These are phyloP conservation scores for Euphorbia lathyris DNA, from an alignment of 345 rosid genomes.

Conservation along the genomic window DNA sequence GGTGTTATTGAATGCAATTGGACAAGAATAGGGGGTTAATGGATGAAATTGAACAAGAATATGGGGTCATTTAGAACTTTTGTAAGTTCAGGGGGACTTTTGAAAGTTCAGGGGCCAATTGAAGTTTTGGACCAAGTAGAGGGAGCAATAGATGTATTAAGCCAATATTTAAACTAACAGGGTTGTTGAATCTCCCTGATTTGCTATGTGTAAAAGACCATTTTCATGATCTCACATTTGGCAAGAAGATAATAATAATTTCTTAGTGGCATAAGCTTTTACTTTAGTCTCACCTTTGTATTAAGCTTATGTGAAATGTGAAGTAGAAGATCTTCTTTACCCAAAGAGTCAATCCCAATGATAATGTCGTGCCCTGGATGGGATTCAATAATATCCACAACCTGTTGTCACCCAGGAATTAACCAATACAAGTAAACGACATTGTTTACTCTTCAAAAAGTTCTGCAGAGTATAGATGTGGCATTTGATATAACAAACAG, in stretches of 20 bases:
- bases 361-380: slow-evolving; percentile 67
- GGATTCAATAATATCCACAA: slow-evolving; percentile 58
- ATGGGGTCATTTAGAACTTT: too few relatives aligned
- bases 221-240: neutral
- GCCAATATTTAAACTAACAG: too few relatives aligned
- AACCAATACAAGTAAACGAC: slow-evolving; percentile 4
- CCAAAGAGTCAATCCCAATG: slow-evolving; percentile 65
- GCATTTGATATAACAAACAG: too few relatives aligned
- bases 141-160: too few relatives aligned
- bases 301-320: slow-evolving; percentile 49
- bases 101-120: too few relatives aligned
- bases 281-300: slow-evolving; percentile 43
- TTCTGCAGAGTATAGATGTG: too few relatives aligned
- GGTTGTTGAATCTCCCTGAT: too few relatives aligned
- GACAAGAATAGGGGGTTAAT: too few relatives aligned
- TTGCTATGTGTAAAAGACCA: neutral
- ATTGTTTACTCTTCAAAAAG: neutral
- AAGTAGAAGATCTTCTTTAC: slow-evolving; percentile 70
- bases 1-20: too few relatives aligned
- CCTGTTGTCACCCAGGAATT: slow-evolving; percentile 29
- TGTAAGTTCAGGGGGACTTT: too few relatives aligned
- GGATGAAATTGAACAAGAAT: too few relatives aligned
- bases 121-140: too few relatives aligned
- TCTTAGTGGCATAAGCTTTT: neutral
- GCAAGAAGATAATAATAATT: neutral